phyloP scores from a whole-genome alignment of 257 asterid species.

The Cinchona pubescens region DNA sequence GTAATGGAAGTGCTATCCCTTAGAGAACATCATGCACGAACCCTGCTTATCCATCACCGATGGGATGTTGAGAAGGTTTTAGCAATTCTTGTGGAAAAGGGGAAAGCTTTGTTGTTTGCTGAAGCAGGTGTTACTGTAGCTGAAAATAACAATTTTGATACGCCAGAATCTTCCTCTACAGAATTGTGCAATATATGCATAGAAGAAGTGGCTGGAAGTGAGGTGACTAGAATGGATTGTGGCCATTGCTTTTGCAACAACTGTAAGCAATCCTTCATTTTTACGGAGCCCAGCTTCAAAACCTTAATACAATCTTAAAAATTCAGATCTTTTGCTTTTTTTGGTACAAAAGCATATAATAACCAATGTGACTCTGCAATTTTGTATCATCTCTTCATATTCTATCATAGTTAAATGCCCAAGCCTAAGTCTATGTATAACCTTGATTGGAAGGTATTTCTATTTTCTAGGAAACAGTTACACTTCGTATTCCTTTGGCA shows the following conservation, averaged over 20 bases:
- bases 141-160: conserved; percentile 39
- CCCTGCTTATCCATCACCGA: conserved; percentile 84
- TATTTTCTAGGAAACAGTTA: not conserved
- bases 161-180: conserved; percentile 36
- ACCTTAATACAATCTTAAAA: not conserved
- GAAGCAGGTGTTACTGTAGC: conserved; percentile 70
- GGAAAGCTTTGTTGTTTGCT: conserved; percentile 66
- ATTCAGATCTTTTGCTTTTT: conserved; percentile 2
- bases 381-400: not conserved
- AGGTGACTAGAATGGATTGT: conserved; percentile 78
- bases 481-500: not conserved
- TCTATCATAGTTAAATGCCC: not conserved
- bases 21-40: conserved; percentile 87
- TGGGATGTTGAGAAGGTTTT: conserved; percentile 83
- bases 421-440: not conserved
- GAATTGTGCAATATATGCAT: conserved; percentile 67
- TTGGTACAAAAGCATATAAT: not conserved
- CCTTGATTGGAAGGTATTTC: not conserved
- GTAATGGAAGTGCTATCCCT: conserved; percentile 89
- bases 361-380: not conserved
- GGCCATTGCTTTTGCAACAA: conserved; percentile 91
- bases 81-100: conserved; percentile 78
- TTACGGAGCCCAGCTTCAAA: not conserved
- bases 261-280: conserved; percentile 49
- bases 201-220: conserved; percentile 61